Conservation (phyloP, 345 rosid genomes). For the Syzygium grande region DNA sequence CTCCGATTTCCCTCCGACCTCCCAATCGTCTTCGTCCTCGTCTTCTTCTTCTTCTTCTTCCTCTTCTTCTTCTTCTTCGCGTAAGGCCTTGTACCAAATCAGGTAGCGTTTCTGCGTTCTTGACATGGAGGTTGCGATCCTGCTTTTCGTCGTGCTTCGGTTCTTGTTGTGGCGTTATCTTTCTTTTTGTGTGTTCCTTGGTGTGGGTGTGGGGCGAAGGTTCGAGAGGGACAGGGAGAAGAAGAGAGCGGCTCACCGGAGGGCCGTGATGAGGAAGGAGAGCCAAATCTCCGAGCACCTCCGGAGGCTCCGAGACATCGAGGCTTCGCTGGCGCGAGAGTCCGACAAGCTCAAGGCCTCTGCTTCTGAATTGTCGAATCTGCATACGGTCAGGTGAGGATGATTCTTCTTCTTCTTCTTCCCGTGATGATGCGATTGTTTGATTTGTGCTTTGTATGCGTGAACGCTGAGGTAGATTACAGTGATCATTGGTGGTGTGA, state of each 20-base stretch:
- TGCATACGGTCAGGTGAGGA: conserved; percentile 59
- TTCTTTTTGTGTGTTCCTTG: not conserved
- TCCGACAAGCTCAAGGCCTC: conserved; percentile 32
- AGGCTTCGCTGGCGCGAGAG: conserved; percentile 36
- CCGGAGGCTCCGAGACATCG: conserved; percentile 45
- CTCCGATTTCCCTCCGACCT: conserved; percentile 28
- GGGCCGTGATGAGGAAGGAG: conserved; percentile 67
- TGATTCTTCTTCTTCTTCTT: not conserved
- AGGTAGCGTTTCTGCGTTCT: conserved; percentile 22
- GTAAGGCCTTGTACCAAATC: conserved; percentile 39
- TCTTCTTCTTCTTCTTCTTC: not conserved
- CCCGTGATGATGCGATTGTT: not conserved
- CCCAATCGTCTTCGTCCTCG: not conserved
- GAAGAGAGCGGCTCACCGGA: conserved; percentile 41
- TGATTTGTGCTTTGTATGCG: not conserved
- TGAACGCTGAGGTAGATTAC: not conserved
- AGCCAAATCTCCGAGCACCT: conserved; percentile 49
- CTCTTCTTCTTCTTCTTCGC: conserved; percentile 7
- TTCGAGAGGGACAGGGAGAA: conserved; percentile 62
- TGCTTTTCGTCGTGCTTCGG: not conserved
- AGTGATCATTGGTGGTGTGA: not conserved
- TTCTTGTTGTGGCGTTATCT: not conserved
- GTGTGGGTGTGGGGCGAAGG: conserved; percentile 22
- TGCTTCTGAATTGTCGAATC: conserved; percentile 30
- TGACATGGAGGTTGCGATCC: not conserved